phyloP scores from a whole-genome alignment of 2,329 filamentous ascomycete genomes.

The Arthrobotrys iridis region DNA sequence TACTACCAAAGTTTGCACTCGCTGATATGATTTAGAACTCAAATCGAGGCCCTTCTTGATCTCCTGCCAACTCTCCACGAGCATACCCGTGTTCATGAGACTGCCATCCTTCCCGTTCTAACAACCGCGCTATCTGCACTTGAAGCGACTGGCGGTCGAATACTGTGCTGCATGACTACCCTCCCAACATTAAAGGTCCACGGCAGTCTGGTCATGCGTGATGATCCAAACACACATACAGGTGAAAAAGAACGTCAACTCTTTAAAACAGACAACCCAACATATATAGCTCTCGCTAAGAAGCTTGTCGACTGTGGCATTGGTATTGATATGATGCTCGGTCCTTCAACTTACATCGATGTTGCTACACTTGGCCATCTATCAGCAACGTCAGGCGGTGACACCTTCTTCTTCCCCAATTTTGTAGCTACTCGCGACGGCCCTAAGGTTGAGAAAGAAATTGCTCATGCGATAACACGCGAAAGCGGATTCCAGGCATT shows the following conservation, averaged over 20 bases:
- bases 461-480: conserved; percentile 83
- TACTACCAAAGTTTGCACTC: not conserved
- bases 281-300: conserved; percentile 84
- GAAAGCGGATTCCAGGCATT: conserved; percentile 95
- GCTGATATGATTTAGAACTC: conserved; percentile 11
- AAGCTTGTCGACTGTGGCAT: conserved; percentile 88
- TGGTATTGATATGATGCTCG: conserved; percentile 93
- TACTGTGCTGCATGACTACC: conserved; percentile 86
- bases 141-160: conserved; percentile 87
- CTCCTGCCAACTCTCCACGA: conserved; percentile 87
- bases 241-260: conserved; percentile 93
- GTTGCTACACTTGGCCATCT: conserved; percentile 72
- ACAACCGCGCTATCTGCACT: conserved; percentile 86
- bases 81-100: conserved; percentile 87
- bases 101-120: conserved; percentile 83
- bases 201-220: conserved; percentile 82
- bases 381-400: conserved; percentile 87
- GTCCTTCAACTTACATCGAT: conserved; percentile 72
- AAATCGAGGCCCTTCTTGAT: conserved; percentile 83
- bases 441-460: conserved; percentile 82
- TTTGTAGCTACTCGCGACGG: conserved; percentile 88
- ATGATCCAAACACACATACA: conserved; percentile 84
- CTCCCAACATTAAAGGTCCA: conserved; percentile 87
- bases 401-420: conserved; percentile 96
- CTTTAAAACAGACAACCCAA: conserved; percentile 86